Percentiles rank a stretch among this genome's conserved stretches.
phyloP scores from a whole-genome alignment of 106 monocot species.

The Apostasia shenzhenica region DNA sequence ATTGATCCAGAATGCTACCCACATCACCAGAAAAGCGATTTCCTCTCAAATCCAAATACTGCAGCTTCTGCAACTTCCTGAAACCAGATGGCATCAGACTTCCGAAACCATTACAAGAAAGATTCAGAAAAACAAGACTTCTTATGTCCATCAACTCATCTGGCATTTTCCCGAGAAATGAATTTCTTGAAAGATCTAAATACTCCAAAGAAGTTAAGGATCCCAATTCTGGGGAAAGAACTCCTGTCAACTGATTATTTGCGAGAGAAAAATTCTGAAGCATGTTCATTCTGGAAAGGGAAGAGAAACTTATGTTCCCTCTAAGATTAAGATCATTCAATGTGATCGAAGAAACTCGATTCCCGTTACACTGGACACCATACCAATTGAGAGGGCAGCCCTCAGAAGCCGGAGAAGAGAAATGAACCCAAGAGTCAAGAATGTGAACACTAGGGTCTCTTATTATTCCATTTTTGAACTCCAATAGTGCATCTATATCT shows the following conservation, averaged over 20 bases:
- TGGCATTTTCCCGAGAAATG: constrained; percentile 49
- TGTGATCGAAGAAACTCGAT: constrained; percentile 34
- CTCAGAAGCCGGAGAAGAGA: constrained; percentile 7
- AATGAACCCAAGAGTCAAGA: constrained; percentile 38
- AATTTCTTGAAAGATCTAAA: constrained; percentile 51
- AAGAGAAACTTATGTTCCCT: constrained; percentile 43
- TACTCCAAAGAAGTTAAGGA: constrained; percentile 25
- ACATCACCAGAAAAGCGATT: constrained; percentile 50
- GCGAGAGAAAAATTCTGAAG: constrained; percentile 66
- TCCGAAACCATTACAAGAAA: constrained; percentile 48
- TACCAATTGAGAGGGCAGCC: constrained; percentile 61
- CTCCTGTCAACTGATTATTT: constrained; percentile 43
- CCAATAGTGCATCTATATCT: constrained; percentile 52
- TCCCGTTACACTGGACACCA: constrained; percentile 48
- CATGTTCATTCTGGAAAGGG: constrained; percentile 32
- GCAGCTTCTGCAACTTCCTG: constrained; percentile 35
- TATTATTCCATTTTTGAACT: constrained; percentile 59
- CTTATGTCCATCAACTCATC: constrained; percentile 28
- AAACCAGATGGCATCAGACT: constrained; percentile 39
- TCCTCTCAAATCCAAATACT: constrained; percentile 40
- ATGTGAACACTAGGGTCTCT: constrained; percentile 24
- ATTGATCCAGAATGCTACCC: constrained; percentile 29
- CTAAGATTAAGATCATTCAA: constrained; percentile 33
- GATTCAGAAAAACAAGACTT: constrained; percentile 42
- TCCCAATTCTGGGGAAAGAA: constrained; percentile 30